phyloP scores from a whole-genome alignment of 2,329 filamentous ascomycete species.

The Penicillium paneum region DNA sequence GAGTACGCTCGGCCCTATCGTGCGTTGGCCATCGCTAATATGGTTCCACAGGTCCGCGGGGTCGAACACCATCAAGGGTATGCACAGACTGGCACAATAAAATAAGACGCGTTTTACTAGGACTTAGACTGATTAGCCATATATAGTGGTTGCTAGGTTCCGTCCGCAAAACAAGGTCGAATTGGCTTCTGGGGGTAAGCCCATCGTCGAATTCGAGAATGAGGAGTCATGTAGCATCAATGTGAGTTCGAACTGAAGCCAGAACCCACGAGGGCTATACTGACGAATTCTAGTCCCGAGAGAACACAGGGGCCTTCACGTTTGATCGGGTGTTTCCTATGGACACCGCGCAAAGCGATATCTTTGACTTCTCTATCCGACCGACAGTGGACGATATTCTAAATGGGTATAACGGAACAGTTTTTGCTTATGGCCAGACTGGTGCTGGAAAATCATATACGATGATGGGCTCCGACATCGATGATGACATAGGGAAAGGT shows the following conservation, averaged over 20 bases:
- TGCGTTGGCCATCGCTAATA: slow-evolving; percentile 10
- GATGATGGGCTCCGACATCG: slow-evolving; percentile 97
- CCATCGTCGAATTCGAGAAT: slow-evolving; percentile 83
- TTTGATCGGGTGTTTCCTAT: slow-evolving; percentile 98
- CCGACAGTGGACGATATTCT: slow-evolving; percentile 96
- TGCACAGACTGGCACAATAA: slow-evolving; percentile 14
- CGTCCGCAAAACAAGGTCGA: slow-evolving; percentile 95
- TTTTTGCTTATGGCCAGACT: slow-evolving; percentile 98
- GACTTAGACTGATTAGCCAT: not conserved
- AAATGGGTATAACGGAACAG: slow-evolving; percentile 98
- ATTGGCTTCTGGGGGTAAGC: slow-evolving; percentile 81
- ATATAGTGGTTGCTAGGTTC: slow-evolving; percentile 89
- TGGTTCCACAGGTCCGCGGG: slow-evolving; percentile 21
- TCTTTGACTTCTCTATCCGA: slow-evolving; percentile 97
- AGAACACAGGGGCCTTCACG: slow-evolving; percentile 82
- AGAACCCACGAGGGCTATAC: slow-evolving; percentile 16
- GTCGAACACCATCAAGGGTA: slow-evolving; percentile 55
- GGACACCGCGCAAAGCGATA: slow-evolving; percentile 82
- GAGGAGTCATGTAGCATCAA: slow-evolving; percentile 85
- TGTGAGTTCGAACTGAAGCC: slow-evolving; percentile 52
- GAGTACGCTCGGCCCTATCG: slow-evolving; percentile 28
- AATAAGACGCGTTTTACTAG: not conserved
- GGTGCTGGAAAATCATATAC: slow-evolving; percentile 98
- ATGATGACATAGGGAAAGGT: slow-evolving; percentile 81
- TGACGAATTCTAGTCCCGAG: slow-evolving; percentile 62